These are phyloP conservation scores for Agrostemma githago DNA, from an alignment of 148 eudicot species.

Conservation along the genomic window DNA sequence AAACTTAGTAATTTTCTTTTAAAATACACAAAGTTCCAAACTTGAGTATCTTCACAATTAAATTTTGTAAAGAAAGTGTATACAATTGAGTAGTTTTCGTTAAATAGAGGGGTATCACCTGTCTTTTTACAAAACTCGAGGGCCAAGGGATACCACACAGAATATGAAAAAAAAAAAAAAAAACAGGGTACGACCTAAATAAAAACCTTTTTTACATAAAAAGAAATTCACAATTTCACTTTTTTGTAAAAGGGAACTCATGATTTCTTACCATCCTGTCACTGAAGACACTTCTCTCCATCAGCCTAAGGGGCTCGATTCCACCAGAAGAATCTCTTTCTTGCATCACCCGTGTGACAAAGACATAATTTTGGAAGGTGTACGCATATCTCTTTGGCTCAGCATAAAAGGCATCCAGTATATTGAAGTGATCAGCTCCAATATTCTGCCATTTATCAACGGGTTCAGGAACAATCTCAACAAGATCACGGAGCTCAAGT, in stretches of 20 bases:
- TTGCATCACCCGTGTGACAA: constrained; percentile 96
- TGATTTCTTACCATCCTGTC: constrained; percentile 75
- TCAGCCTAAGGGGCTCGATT: constrained; percentile 81
- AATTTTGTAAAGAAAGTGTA: no score
- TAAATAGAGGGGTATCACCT: no score
- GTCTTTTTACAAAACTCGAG: no score
- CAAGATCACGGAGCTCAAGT: constrained; percentile 83
- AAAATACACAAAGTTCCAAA: no score
- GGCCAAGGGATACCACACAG: no score
- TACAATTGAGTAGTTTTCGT: no score
- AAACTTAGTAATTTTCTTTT: no score
- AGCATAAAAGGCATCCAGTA: constrained; percentile 84
- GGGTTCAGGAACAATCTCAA: constrained; percentile 94
- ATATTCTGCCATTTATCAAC: constrained; percentile 91
- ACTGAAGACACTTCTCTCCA: constrained; percentile 96
- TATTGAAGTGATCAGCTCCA: constrained; percentile 85
- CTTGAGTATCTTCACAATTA: no score
- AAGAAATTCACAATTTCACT: neutral
- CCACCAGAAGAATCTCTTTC: constrained; percentile 87
- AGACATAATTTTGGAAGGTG: constrained; percentile 94
- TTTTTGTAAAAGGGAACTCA: neutral
- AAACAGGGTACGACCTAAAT: no score
- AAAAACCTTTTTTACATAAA: no score
- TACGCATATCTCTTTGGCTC: constrained; percentile 93
- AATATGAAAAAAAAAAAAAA: no score